phyloP scores from a whole-genome alignment of 1,139 yeast genomes.

The Yamadazyma taylorii region DNA sequence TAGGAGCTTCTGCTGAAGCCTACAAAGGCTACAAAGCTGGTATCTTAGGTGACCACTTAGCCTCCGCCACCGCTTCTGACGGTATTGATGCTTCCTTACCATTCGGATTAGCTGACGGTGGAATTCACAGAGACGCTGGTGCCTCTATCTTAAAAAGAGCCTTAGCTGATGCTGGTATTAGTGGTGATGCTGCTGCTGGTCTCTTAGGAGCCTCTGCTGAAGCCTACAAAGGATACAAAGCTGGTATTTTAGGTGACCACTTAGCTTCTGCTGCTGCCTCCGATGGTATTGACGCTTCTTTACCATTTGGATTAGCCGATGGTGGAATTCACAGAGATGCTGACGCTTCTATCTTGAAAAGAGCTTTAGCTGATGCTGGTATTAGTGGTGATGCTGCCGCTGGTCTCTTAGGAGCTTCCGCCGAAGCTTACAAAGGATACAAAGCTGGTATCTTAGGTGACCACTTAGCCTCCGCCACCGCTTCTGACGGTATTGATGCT shows the following conservation, averaged over 20 bases:
- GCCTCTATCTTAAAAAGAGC: constrained; percentile 9
- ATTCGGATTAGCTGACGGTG: constrained; percentile 7
- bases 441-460: constrained; percentile 11
- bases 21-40: constrained; percentile 4
- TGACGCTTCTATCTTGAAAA: constrained; percentile 14
- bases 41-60: constrained; percentile 6
- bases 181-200: constrained; percentile 5
- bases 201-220: constrained; percentile 4
- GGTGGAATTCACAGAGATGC: constrained; percentile 13
- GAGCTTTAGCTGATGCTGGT: constrained; percentile 14
- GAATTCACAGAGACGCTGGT: constrained; percentile 5
- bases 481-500: constrained; percentile 9
- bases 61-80: constrained; percentile 10
- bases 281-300: constrained; percentile 11
- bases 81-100: constrained; percentile 8
- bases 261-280: constrained; percentile 12
- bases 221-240: constrained; percentile 6
- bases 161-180: constrained; percentile 2
- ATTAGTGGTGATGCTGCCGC: constrained; percentile 16
- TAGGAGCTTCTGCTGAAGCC: constrained; percentile 6
- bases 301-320: constrained; percentile 10
- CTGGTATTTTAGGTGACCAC: constrained; percentile 11
- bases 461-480: constrained; percentile 14
- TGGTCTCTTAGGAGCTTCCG: constrained; percentile 9
- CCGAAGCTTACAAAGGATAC: constrained; percentile 10